Evolutionary conservation across 75 land plant genomes (phyloP).

Genomic region (Picea glauca): DNA sequence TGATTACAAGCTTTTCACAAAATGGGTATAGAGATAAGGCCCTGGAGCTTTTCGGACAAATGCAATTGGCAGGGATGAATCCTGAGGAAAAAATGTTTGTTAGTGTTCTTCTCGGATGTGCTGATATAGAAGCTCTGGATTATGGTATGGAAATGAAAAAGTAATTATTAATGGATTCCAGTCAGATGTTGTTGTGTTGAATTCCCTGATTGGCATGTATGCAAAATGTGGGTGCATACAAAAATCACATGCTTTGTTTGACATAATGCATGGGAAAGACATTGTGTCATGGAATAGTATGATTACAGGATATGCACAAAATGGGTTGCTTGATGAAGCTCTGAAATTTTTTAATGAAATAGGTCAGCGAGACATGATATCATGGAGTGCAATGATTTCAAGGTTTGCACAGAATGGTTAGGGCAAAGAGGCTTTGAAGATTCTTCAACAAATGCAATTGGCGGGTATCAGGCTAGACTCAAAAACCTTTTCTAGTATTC

Average conservation of each 20-base stretch:
- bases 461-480: not conserved
- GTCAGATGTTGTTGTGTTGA: constrained; percentile 11
- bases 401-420: not conserved
- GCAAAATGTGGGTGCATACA: constrained; percentile 16
- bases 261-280: constrained; percentile 6
- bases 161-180: not conserved
- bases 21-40: not conserved
- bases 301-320: no score
- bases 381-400: constrained; percentile 28
- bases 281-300: no score
- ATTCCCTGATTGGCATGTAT: constrained; percentile 21
- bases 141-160: no score
- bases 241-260: constrained; percentile 16
- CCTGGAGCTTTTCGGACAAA: not conserved
- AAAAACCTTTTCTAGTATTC: not conserved
- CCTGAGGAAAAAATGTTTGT: constrained; percentile 14
- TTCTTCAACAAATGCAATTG: constrained; percentile 9
- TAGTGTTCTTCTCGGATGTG: constrained; percentile 16
- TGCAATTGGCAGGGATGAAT: constrained; percentile 4
- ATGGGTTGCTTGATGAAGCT: no score
- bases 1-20: not conserved
- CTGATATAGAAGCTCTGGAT: not conserved
- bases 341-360: no score
- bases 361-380: not conserved
- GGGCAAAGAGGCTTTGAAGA: constrained; percentile 11